Conservation (phyloP, 2,329 filamentous ascomycete species). For the Monosporascus ibericus region DNA sequence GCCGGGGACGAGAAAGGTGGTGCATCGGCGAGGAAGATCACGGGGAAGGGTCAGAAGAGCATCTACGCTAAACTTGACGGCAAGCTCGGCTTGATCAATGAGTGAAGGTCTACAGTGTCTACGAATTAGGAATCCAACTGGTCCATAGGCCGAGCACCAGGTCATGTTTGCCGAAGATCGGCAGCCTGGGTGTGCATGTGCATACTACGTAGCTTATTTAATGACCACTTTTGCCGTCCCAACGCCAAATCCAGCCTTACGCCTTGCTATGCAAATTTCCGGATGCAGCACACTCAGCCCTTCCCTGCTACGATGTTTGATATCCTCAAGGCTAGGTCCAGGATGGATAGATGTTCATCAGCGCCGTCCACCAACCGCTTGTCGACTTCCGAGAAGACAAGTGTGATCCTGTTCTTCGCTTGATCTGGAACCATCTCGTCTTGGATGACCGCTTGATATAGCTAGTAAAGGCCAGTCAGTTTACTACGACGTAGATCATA, state of each 20-base stretch:
- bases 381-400: conserved; percentile 88
- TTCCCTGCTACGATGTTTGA: conserved; percentile 60
- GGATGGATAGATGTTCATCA: conserved; percentile 86
- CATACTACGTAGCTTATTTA: not conserved
- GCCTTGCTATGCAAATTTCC: not conserved
- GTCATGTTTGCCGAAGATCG: not conserved
- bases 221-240: conserved; percentile 7
- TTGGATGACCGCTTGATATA: conserved; percentile 77
- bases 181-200: not conserved
- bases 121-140: not conserved
- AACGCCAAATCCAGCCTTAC: conserved; percentile 9
- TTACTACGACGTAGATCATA: conserved; percentile 2
- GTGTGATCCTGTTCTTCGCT: conserved; percentile 85
- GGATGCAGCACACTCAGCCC: conserved; percentile 8
- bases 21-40: conserved; percentile 14
- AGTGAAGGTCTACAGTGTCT: conserved; percentile 4
- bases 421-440: conserved; percentile 78
- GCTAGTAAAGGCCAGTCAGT: conserved; percentile 33
- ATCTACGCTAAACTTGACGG: conserved; percentile 48
- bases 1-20: conserved; percentile 14
- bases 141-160: not conserved
- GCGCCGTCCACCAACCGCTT: conserved; percentile 91
- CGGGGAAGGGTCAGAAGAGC: conserved; percentile 20
- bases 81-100: conserved; percentile 44
- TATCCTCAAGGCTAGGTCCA: conserved; percentile 80